A percentile compares a stretch with the other conserved stretches of the same genome.
Conservation (phyloP, 352 stramenopile species). For the Globisporangium solare region DNA sequence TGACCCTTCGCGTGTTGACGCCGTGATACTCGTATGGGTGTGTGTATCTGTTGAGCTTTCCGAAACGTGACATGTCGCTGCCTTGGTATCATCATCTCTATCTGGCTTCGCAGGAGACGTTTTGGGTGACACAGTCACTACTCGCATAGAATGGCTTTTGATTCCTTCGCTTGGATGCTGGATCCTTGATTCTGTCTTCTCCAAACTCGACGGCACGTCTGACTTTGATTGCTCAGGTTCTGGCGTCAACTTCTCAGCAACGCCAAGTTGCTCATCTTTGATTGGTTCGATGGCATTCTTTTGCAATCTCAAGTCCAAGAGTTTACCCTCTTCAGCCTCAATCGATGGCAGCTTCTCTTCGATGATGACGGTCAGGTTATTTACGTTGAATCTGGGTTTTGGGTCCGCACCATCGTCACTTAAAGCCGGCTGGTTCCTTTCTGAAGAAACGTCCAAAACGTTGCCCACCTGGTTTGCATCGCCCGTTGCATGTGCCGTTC, state of each 20-base stretch:
- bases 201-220: too few relatives aligned
- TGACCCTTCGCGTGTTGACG: too few relatives aligned
- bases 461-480: not conserved
- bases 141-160: not conserved
- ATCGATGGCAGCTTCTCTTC: conserved; percentile 5
- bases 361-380: conserved; percentile 20
- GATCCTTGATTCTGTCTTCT: too few relatives aligned
- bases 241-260: too few relatives aligned
- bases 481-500: not conserved
- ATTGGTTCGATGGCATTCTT: too few relatives aligned
- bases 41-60: not conserved
- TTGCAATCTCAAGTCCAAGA: not conserved
- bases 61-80: not conserved
- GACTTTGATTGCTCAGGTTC: too few relatives aligned
- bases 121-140: conserved; percentile 12
- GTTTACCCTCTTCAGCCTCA: not conserved
- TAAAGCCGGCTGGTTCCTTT: not conserved
- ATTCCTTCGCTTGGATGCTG: not conserved
- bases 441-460: too few relatives aligned
- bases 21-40: not conserved
- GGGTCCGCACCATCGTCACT: not conserved
- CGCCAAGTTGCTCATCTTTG: too few relatives aligned
- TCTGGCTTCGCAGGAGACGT: conserved; percentile 2
- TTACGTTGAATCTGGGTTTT: not conserved
- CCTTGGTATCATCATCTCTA: not conserved